Percentiles rank a stretch among this genome's conserved stretches.
Conservation (phyloP, 768 basidiomycete genomes). For the Coprinopsis marcescibilis region DNA sequence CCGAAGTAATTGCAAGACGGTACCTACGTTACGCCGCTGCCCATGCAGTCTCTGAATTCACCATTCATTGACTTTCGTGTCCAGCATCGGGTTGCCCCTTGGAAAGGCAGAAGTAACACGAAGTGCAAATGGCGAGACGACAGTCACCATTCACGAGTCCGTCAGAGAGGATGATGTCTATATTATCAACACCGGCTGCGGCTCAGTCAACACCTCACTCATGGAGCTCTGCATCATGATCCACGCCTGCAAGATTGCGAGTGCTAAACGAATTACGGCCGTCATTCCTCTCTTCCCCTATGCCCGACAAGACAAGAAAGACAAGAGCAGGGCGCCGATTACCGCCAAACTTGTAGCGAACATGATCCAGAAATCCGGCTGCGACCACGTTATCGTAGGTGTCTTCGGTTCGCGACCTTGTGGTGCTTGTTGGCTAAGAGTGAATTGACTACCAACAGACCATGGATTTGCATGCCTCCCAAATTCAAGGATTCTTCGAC, state of each 20-base stretch:
- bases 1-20: constrained; percentile 90
- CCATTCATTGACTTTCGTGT: constrained; percentile 18
- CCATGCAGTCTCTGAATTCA: constrained; percentile 15
- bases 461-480: constrained; percentile 98
- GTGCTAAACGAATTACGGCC: constrained; percentile 96
- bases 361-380: constrained; percentile 88
- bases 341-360: constrained; percentile 98
- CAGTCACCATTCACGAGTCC: constrained; percentile 87
- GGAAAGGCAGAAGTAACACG: constrained; percentile 84
- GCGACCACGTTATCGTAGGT: constrained; percentile 95
- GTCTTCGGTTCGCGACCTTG: constrained; percentile 1
- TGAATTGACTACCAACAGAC: constrained; percentile 46
- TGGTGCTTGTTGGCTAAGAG: constrained; percentile 2
- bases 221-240: constrained; percentile 99
- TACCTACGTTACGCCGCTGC: constrained; percentile 33
- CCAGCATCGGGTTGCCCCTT: constrained; percentile 83
- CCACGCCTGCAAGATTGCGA: constrained; percentile 99
- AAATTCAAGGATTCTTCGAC: constrained; percentile 99
- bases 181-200: constrained; percentile 91
- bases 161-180: constrained; percentile 99
- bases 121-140: constrained; percentile 88
- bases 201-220: constrained; percentile 84
- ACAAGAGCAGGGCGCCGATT: constrained; percentile 97
- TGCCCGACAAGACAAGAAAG: constrained; percentile 97
- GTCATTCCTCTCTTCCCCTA: constrained; percentile 97